Conservation (phyloP, 1,284 basidiomycete genomes). For the Xanthoconium separans region DNA sequence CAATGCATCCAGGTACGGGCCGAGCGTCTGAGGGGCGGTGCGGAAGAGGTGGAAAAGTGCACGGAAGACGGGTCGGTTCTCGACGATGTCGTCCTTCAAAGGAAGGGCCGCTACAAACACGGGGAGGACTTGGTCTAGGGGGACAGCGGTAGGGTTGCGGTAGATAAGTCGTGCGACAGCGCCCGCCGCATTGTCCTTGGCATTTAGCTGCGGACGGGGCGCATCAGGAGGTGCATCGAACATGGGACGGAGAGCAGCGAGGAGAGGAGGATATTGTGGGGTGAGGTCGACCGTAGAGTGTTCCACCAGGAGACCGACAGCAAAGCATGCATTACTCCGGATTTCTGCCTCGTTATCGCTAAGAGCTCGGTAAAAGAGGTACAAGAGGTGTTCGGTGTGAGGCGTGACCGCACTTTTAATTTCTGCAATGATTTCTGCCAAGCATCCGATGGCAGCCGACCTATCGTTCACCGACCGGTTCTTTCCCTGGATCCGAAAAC, state of each 20-base stretch:
- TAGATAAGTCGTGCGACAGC: slow-evolving; percentile 88
- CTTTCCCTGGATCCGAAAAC: slow-evolving; percentile 56
- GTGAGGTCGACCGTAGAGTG: slow-evolving; percentile 85
- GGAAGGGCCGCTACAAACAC: slow-evolving; percentile 84
- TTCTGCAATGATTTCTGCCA: slow-evolving; percentile 95
- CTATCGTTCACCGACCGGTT: slow-evolving; percentile 88
- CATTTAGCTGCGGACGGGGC: slow-evolving; percentile 70
- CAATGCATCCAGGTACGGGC: slow-evolving; percentile 80
- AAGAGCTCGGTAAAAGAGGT: slow-evolving; percentile 83
- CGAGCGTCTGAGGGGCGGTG: slow-evolving; percentile 68
- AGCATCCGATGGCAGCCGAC: slow-evolving; percentile 89
- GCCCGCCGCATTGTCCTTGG: slow-evolving; percentile 95
- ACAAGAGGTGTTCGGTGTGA: slow-evolving; percentile 81
- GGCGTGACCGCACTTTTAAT: slow-evolving; percentile 88
- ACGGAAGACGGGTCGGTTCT: slow-evolving; percentile 89
- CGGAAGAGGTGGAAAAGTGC: slow-evolving; percentile 89
- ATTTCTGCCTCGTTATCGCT: slow-evolving; percentile 89
- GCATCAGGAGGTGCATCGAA: slow-evolving; percentile 71
- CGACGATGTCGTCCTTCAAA: slow-evolving; percentile 84
- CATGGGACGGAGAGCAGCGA: slow-evolving; percentile 79
- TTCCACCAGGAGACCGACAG: slow-evolving; percentile 89
- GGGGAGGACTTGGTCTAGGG: slow-evolving; percentile 89
- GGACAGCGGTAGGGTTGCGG: slow-evolving; percentile 80
- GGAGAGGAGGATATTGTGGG: slow-evolving; percentile 78
- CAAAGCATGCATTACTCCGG: slow-evolving; percentile 95